These are phyloP conservation scores for Aspergillus asperescens DNA, from an alignment of 495 filamentous ascomycete species.

Conservation along the genomic window DNA sequence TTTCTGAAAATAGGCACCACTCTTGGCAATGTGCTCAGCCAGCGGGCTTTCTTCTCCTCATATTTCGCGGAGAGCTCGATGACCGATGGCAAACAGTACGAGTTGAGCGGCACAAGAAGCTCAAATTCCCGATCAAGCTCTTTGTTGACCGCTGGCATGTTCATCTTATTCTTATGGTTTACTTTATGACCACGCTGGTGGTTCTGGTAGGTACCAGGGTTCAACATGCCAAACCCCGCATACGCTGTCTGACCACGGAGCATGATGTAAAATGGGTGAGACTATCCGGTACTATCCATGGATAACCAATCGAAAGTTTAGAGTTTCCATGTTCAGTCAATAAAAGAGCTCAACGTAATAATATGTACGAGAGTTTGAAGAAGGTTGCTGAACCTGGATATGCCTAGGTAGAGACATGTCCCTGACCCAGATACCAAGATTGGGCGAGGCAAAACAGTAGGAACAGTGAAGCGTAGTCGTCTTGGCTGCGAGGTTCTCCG, in stretches of 20 bases:
- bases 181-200: not conserved
- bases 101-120: not conserved
- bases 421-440: not conserved
- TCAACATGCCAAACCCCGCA: not conserved
- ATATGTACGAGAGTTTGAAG: not conserved
- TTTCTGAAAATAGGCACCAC: not conserved
- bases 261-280: constrained; percentile 1
- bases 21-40: not conserved
- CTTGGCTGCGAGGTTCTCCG: not conserved
- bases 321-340: not conserved
- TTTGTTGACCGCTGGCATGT: not conserved
- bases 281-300: not conserved
- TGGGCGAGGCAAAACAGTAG: not conserved
- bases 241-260: not conserved
- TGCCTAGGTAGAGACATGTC: too few relatives aligned
- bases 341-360: not conserved
- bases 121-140: not conserved
- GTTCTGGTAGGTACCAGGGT: not conserved
- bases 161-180: not conserved
- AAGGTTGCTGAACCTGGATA: too few relatives aligned
- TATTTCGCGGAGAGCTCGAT: not conserved
- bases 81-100: not conserved
- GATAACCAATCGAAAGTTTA: not conserved
- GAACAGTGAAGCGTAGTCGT: not conserved
- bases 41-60: not conserved